Percentiles rank a stretch among this genome's conserved stretches.
phyloP scores from a whole-genome alignment of 169 alveolate species.

The Plasmodium gallinaceum region DNA sequence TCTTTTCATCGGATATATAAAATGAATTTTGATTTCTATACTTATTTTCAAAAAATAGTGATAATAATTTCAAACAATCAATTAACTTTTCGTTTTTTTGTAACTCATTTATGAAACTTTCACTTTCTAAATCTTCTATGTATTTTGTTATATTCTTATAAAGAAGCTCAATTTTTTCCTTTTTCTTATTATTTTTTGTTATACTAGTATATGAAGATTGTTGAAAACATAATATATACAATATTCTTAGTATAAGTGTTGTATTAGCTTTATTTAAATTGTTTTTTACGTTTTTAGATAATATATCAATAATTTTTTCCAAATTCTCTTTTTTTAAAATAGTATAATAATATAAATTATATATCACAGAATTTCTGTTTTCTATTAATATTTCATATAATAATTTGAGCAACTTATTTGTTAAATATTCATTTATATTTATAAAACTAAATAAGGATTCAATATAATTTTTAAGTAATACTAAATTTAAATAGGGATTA shows the following conservation, averaged over 20 bases:
- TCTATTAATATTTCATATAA: slow-evolving; percentile 71
- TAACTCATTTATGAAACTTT: slow-evolving; percentile 40
- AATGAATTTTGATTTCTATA: slow-evolving; percentile 69
- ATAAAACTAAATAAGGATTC: slow-evolving; percentile 39
- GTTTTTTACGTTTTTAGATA: slow-evolving; percentile 52
- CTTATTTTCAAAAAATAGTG: slow-evolving; percentile 72
- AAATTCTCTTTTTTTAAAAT: slow-evolving; percentile 70
- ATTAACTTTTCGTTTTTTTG: slow-evolving; percentile 53
- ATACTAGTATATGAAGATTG: slow-evolving; percentile 31
- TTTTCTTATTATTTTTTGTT: slow-evolving; percentile 10
- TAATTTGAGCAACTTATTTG: slow-evolving; percentile 68
- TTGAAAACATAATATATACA: slow-evolving; percentile 62
- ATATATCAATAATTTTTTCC: slow-evolving; percentile 37
- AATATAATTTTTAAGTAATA: slow-evolving; percentile 48
- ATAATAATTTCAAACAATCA: slow-evolving; percentile 51
- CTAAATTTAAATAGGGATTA: slow-evolving; percentile 66
- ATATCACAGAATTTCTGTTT: slow-evolving; percentile 44
- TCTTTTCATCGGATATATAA: slow-evolving; percentile 59
- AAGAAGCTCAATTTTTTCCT: slow-evolving; percentile 18
- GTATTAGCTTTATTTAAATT: slow-evolving; percentile 57
- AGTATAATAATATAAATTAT: slow-evolving; percentile 63
- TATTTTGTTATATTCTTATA: slow-evolving; percentile 56
- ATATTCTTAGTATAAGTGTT: slow-evolving; percentile 57
- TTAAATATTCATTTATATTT: slow-evolving; percentile 43
- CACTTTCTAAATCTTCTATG: slow-evolving; percentile 27